Base-by-base conservation (phyloP, 805 yeast genomes). In the Starmerella lactis-condensi region DNA sequence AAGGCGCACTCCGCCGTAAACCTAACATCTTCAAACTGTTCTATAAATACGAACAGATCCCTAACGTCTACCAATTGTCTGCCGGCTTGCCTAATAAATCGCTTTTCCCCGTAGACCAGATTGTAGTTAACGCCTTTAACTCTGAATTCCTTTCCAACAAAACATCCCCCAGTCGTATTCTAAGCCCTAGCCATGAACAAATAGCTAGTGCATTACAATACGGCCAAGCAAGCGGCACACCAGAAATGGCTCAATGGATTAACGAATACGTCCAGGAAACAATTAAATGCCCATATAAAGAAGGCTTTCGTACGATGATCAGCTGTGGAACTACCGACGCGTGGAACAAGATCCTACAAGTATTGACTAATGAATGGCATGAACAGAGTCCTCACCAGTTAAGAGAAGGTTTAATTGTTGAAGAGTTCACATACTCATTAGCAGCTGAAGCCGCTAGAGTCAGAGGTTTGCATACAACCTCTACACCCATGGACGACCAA, bases 201-300 rank as follows among this genome's bases (percentile, higher is more conserved):
- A 63, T 89, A 44, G 65, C 77, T 15, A 66, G 76, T 46, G 72
- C 93, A 13, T 64, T 89, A 54, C 98, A 85, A 58, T 85, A 85
- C 55, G 95, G 96, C 29, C 60, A 52, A 57, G 73, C 93, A 30
- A 71, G 69, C 39, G 98, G 98, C 31, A 75, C 73, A 38, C 69
- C 75, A 3, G 82, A 75, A 45, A 48, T 85, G 28, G 46, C 71
- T 29, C 49, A 58, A 3, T 85, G 77, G 58, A 51, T 85, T 42
- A 70, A 57, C 45, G 76, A 75, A 38, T 41, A 41, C 32, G 30
- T 29, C 26, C 93, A 81, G 58, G 12, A 25, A 15, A 31, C 32
- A 7, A 21, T 37, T 20, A 53, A 29, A 15, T 33, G 40, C 23
- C 39, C 21, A 2, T 45, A 46, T 26, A 31, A 27, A 5, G 45